Base-by-base conservation (phyloP, 148 eudicot species). In the Heliamphora exappendiculata region DNA sequence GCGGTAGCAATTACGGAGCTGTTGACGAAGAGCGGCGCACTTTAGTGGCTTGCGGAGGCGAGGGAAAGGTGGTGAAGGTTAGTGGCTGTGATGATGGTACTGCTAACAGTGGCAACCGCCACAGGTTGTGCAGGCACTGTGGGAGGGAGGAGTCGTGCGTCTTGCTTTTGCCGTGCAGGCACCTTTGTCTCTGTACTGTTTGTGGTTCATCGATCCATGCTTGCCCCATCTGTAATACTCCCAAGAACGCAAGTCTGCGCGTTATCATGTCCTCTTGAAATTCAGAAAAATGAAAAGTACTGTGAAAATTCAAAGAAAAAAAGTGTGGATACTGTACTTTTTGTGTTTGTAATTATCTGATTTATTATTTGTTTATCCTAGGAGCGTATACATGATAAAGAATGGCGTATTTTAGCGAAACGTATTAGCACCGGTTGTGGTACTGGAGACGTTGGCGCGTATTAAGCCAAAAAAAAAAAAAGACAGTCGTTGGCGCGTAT, bases 121-220 rank as follows among this genome's bases (percentile, higher is more conserved):
- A 67, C 45, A 83, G 88, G 78, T 34, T 77, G 82, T 91, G 98
- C 81, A 85, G 79, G 64, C 85, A 83, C 47, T 93, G 98, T 72
- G 91, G 92, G 60, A 83, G 76, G 49, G 85, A 60, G 73, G 96
- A 91, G 71, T 85, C 93, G 29, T 81, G 92, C 54, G 96, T 93
- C 60, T 75, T 93, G 78, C 73, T 93, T 36, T 77, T 93, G 81
- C 96, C 98, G 45, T 93, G 98, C 79, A 88, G 93, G 82, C 98
- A 93, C 71, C 89, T 91, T 42, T 93, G 98, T 51, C 71, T 91
- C 19, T 93, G 98, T 79, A 86, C 87, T 0, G 72, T 77, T n/a
- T 93, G 98, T 79, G 93, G 88, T 28, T 86, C 98, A 67, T 53
- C 84, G 63, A 80, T 87, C 0, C 84, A 93, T 66, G 53, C 80